Base-by-base conservation (phyloP, 306 rosid species). In the Vicia villosa region DNA sequence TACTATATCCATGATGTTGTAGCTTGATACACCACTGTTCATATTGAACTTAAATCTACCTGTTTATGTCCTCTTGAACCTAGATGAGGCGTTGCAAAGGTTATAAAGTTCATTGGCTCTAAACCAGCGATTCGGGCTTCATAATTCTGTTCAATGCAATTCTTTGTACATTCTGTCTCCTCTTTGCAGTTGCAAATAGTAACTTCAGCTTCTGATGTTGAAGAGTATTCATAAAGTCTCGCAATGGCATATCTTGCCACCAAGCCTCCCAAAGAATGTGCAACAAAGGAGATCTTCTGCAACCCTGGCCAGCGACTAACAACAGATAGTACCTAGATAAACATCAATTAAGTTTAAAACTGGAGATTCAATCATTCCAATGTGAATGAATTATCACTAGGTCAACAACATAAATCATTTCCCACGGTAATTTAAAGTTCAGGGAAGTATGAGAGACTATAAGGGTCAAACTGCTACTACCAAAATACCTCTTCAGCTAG, bases 231-330 rank as follows among this genome's bases (percentile, higher is more conserved):
- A 71, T 81, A 79, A 55, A 94, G 89, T 83, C 83, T 90, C 40
- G 96, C 98, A 46, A 94, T 80, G 65, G 98, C 98, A 80, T 88
- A 94, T 80, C 98, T 85, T 69, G 98, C 92, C 49, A 90, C 86
- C 86, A 94, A 84, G 20, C 98, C 98, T 41, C 98, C 98, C 69
- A 94, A 82, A 79, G 98, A 94, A 83, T 90, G 97, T 24, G 97
- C 97, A 66, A 94, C 98, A 74, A 94, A 90, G 63, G 98, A 94
- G 60, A 94, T 90, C 78, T 90, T 90, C 69, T 15, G 86, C 80
- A 90, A 82, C 83, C 75, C 83, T 38, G 90, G 89, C 85, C 89
- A 79, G 9, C 59, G 81, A 75, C 78, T 83, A 58, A 81, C 74
- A 58, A 90, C 90, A 42, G 83, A 81, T 52, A 60, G 69, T n/a